Percentiles rank a stretch among this genome's conserved stretches.
Evolutionary conservation across 148 eudicot species (phyloP).

Genomic region (Diospyros lotus): DNA sequence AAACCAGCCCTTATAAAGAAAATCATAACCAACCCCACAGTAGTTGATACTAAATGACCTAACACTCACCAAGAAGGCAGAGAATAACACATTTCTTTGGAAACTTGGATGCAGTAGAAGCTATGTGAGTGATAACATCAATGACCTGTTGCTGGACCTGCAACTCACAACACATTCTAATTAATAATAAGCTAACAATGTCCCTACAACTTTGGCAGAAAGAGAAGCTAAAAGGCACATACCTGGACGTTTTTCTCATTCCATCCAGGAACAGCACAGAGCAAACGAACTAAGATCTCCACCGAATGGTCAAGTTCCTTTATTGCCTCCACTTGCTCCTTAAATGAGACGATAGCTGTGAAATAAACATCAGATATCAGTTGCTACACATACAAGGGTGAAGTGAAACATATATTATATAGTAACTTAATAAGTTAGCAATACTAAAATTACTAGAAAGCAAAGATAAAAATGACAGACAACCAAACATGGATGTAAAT

Average conservation of each 20-base stretch:
- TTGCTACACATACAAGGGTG: background rate
- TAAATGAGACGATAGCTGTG: constrained; percentile 83
- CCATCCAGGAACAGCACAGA: constrained; percentile 98
- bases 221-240: background rate
- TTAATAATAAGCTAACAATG: background rate
- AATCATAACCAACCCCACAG: background rate
- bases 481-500: background rate
- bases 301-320: constrained; percentile 70
- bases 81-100: constrained; percentile 97
- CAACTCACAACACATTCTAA: constrained; percentile 9
- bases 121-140: constrained; percentile 70
- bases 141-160: constrained; percentile 99
- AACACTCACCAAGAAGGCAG: constrained; percentile 71
- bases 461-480: background rate
- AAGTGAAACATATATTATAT: background rate
- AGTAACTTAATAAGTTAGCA: too few relatives aligned
- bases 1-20: background rate
- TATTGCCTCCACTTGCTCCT: constrained; percentile 80
- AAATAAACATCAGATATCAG: background rate
- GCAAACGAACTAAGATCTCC: constrained; percentile 86
- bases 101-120: constrained; percentile 77
- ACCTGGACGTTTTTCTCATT: constrained; percentile 98
- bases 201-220: background rate
- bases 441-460: background rate
- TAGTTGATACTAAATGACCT: background rate